Evolutionary conservation across 2,329 filamentous ascomycete genomes (phyloP).

Genomic region (Zalaria sp.): DNA sequence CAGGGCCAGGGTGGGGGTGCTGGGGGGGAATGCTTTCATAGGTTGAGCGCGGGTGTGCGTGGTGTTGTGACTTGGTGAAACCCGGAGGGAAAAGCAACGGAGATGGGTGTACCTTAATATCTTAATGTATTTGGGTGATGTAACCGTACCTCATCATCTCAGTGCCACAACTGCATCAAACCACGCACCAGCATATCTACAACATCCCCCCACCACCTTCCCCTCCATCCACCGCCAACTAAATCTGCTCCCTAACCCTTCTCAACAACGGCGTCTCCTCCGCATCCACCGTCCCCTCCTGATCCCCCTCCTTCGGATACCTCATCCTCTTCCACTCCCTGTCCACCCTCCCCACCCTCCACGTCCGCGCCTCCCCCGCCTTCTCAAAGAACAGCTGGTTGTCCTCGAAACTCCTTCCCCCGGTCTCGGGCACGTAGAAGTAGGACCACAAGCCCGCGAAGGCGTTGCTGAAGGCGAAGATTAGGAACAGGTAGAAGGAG

Average conservation of each 20-base stretch:
- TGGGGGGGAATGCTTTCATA: constrained; percentile 20
- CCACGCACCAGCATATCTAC: too few species aligned
- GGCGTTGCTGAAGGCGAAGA: constrained; percentile 41
- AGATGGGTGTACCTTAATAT: too few species aligned
- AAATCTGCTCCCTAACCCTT: constrained; percentile 35
- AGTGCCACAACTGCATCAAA: too few species aligned
- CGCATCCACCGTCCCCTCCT: constrained; percentile 18
- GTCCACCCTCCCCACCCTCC: constrained; percentile 39
- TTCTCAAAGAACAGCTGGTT: constrained; percentile 44
- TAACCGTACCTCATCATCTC: too few species aligned
- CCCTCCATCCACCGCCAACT: constrained; percentile 66
- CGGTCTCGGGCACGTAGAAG: constrained; percentile 38
- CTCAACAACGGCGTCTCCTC: constrained; percentile 31
- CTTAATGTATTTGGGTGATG: too few species aligned
- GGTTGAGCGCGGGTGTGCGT: constrained; percentile 2
- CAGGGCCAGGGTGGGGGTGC: constrained; percentile 10
- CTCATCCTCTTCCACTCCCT: constrained; percentile 36
- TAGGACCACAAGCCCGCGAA: constrained; percentile 43
- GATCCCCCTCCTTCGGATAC: constrained; percentile 23
- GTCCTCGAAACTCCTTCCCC: constrained; percentile 44
- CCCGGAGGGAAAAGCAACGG: too few species aligned
- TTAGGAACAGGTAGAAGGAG: constrained; percentile 42
- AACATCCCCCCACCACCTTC: constrained; percentile 48
- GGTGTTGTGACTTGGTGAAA: too few species aligned
- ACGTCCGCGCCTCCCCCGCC: constrained; percentile 36